These are phyloP conservation scores for Camelina hispida DNA, from an alignment of 345 rosid species.

Conservation along the genomic window DNA sequence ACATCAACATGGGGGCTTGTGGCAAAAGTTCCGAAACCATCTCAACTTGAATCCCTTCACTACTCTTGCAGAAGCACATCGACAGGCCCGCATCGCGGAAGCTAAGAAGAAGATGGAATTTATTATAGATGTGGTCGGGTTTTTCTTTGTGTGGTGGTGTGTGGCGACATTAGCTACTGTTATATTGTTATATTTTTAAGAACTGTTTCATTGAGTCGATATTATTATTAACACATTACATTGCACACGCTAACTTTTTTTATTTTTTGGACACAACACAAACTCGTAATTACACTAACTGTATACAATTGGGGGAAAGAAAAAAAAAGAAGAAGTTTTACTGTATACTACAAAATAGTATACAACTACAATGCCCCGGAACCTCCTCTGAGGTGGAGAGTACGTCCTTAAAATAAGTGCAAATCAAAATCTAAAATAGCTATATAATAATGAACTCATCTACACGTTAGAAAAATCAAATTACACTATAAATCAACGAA, in stretches of 20 bases:
- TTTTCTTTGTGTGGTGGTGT: too few species aligned
- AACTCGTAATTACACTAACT: too few species aligned
- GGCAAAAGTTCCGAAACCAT: neutral
- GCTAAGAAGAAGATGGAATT: neutral
- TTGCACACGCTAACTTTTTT: too few species aligned
- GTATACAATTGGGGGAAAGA: too few species aligned
- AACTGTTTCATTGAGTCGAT: too few species aligned
- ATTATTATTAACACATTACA: too few species aligned
- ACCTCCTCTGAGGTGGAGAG: conserved; percentile 20
- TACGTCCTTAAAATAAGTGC: conserved; percentile 3
- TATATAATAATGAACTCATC: neutral
- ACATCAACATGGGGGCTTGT: neutral
- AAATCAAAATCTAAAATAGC: conserved; percentile 20
- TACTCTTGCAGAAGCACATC: conserved; percentile 17
- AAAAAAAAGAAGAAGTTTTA: neutral
- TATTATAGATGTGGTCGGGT: too few species aligned
- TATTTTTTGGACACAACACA: too few species aligned
- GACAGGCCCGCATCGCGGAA: conserved; percentile 9
- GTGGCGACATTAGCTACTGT: too few species aligned
- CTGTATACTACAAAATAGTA: conserved; percentile 12
- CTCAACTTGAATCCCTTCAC: conserved; percentile 18
- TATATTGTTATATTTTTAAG: too few species aligned
- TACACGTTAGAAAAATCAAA: conserved; percentile 32
- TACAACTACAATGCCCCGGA: conserved; percentile 13
- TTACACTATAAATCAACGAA: conserved; percentile 25